These are phyloP conservation scores for Alternaria gaisen DNA, from an alignment of 2,329 filamentous ascomycete species.

Conservation along the genomic window DNA sequence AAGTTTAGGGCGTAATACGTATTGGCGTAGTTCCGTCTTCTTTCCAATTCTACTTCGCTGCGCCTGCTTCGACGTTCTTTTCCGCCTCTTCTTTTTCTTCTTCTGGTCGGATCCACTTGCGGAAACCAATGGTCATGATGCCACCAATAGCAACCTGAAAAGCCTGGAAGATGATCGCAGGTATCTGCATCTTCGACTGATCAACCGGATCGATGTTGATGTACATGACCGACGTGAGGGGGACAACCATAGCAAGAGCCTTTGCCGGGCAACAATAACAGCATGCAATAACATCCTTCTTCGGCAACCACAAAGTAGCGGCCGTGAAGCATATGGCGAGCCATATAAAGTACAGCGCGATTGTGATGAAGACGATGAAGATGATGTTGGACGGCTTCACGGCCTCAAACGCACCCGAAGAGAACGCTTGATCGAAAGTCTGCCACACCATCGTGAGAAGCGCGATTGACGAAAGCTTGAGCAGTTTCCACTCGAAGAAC, in stretches of 20 bases:
- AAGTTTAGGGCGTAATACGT: neutral
- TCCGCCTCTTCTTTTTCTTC: constrained; percentile 57
- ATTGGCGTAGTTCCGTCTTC: neutral
- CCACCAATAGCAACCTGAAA: constrained; percentile 56
- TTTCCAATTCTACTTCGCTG: constrained; percentile 8
- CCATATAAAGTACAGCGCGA: constrained; percentile 71
- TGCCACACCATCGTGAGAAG: constrained; percentile 68
- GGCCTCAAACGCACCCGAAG: constrained; percentile 67
- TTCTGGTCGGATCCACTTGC: constrained; percentile 60
- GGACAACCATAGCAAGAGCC: constrained; percentile 74
- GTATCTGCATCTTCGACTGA: constrained; percentile 68
- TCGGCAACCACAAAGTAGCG: constrained; percentile 63
- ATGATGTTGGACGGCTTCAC: constrained; percentile 69
- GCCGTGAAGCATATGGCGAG: constrained; percentile 68
- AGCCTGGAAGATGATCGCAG: constrained; percentile 66
- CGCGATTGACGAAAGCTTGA: constrained; percentile 56
- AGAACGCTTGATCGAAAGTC: constrained; percentile 72
- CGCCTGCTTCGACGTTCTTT: constrained; percentile 24
- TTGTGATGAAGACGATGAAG: constrained; percentile 73
- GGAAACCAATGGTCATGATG: constrained; percentile 54
- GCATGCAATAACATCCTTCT: constrained; percentile 72
- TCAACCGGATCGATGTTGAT: constrained; percentile 62
- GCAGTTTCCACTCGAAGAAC: constrained; percentile 57
- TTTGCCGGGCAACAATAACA: constrained; percentile 79
- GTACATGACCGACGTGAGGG: constrained; percentile 74